Evolutionary conservation across 2,329 filamentous ascomycete species (phyloP), one percentile per base, ranked within the genome.

Genomic region (Stachybotrys echinatus): DNA sequence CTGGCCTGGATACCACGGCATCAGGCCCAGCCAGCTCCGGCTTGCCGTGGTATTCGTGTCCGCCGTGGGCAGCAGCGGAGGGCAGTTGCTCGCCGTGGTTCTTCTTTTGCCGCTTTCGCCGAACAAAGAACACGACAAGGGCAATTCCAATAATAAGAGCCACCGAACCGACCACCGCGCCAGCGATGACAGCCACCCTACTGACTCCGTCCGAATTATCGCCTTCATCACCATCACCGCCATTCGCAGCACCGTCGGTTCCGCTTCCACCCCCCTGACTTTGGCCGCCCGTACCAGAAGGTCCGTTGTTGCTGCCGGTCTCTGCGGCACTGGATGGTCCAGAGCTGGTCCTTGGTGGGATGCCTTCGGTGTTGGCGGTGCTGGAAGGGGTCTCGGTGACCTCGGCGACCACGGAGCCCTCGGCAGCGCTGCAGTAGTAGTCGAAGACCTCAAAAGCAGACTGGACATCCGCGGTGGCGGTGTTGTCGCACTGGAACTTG

Each of bases 351-450:
- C n/a, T 12, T 19, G 49, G 53, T 1, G 54, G 48, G 5, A 57
- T 57, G 12, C 51, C 52, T 10, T 60, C 50, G 42, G 54, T 54
- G 3, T 50, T 45, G 10, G 48, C 58, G 2, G 54, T 53, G 4
- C 53, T 40, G 2, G 51, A 52, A 6, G 55, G 57, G 1, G 75
- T 74, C 17, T 71, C 67, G 3, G 65, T 67, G 3, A 78, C 66
- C 0, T 70, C 72, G 1, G 66, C 65, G 5, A 73, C 65, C 1
- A 71, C 66, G 38, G 74, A 57, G 20, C 64, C 70, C 46, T 66
- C 66, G 1, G 73, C 77, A 4, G 76, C 77, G 49, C 69, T 75
- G 57, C 77, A 81, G 55, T 79, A 81, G 42, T 67, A 64, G 40
- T 71, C 64, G 52, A 73, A 74, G 1, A 80, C 67, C 4, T 56